phyloP scores from a whole-genome alignment of 208 protist species.

The Naegleria lovaniensis region DNA sequence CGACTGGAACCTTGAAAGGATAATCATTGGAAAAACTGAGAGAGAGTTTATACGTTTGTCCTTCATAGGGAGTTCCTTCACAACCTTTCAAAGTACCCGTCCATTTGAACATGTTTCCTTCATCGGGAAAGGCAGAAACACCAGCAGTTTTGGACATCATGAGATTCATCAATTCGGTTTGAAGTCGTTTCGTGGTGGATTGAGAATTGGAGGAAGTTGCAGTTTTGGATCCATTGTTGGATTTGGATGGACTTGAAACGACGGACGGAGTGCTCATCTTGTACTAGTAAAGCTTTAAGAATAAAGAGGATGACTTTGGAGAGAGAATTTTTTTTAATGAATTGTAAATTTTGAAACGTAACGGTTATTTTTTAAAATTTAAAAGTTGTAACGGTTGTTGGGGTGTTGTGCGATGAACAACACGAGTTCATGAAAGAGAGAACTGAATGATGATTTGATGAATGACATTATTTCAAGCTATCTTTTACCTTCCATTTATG shows the following conservation, averaged over 20 bases:
- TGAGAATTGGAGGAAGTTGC: not conserved
- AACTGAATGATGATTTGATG: too few species aligned
- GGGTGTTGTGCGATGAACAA: too few species aligned
- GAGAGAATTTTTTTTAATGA: too few species aligned
- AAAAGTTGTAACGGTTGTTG: too few species aligned
- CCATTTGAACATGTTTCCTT: constrained; percentile 82
- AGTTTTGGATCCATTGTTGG: not conserved
- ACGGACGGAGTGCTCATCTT: not conserved
- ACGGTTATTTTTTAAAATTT: too few species aligned
- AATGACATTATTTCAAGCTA: too few species aligned
- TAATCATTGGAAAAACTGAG: constrained; percentile 80
- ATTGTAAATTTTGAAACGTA: too few species aligned
- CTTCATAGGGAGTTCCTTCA: constrained; percentile 75
- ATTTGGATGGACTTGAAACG: not conserved
- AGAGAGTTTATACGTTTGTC: constrained; percentile 76
- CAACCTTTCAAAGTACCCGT: constrained; percentile 72
- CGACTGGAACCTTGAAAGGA: constrained; percentile 80
- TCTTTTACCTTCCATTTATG: too few species aligned
- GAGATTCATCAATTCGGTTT: constrained; percentile 84
- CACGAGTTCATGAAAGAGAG: too few species aligned
- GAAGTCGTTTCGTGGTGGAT: constrained; percentile 64
- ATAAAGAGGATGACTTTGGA: too few species aligned
- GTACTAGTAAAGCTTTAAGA: too few species aligned
- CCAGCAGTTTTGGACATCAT: constrained; percentile 73
- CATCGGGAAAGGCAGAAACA: constrained; percentile 85